phyloP scores from a whole-genome alignment of 768 basidiomycete species.

The Hypsizygus marmoreus region DNA sequence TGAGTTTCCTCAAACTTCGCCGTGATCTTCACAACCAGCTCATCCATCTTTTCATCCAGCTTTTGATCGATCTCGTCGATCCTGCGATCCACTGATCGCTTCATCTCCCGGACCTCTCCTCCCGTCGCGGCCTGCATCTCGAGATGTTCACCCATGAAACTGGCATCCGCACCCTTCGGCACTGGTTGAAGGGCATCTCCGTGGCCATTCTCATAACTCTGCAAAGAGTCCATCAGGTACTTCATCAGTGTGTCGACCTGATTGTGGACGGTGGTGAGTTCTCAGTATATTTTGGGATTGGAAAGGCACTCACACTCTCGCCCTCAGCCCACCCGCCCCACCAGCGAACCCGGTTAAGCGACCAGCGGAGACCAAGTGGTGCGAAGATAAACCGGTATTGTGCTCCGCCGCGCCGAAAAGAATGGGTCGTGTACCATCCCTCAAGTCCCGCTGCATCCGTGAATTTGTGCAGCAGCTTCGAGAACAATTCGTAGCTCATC shows the following conservation, averaged over 20 bases:
- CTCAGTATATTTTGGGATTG: background rate
- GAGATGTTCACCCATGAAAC: constrained; percentile 29
- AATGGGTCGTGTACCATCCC: constrained; percentile 34
- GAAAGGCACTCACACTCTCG: constrained; percentile 37
- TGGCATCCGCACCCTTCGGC: constrained; percentile 15
- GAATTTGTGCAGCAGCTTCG: constrained; percentile 30
- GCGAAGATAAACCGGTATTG: constrained; percentile 43
- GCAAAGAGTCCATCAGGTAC: constrained; percentile 35
- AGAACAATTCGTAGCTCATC: constrained; percentile 29
- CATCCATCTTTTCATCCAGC: no score
- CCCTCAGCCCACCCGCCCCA: constrained; percentile 45
- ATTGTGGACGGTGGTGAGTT: background rate
- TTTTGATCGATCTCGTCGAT: background rate
- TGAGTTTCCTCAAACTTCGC: background rate
- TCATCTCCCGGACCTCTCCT: constrained; percentile 19
- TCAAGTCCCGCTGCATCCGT: constrained; percentile 21
- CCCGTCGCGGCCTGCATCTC: constrained; percentile 13
- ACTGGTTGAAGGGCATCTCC: constrained; percentile 29
- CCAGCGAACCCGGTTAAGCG: constrained; percentile 35
- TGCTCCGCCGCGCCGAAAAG: constrained; percentile 35
- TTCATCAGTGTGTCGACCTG: constrained; percentile 36
- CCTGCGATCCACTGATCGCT: constrained; percentile 6
- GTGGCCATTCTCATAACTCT: constrained; percentile 30
- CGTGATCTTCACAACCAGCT: no score
- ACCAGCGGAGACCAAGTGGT: constrained; percentile 35